phyloP scores from a whole-genome alignment of 2,329 filamentous ascomycete genomes.

The Diplocarpon mali region DNA sequence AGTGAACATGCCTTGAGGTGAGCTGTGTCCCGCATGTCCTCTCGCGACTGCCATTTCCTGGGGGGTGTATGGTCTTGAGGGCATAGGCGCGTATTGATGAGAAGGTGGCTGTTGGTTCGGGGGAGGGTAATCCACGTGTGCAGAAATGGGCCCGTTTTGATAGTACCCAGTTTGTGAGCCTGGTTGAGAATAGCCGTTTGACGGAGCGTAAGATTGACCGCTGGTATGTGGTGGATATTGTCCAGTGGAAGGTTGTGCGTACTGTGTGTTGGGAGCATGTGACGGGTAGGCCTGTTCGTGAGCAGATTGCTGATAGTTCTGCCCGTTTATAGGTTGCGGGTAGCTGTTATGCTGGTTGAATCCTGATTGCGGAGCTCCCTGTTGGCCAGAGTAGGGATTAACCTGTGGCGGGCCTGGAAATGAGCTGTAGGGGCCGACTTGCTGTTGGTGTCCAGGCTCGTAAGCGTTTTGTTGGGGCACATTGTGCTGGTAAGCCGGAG shows the following conservation, averaged over 20 bases:
- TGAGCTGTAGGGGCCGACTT: constrained; percentile 16
- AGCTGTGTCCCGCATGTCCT: constrained; percentile 22
- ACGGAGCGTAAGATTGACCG: constrained; percentile 18
- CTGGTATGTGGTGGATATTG: constrained; percentile 1
- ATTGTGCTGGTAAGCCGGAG: constrained; percentile 24
- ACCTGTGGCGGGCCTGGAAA: constrained; percentile 21
- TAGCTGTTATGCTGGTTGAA: constrained; percentile 17
- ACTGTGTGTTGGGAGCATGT: no score
- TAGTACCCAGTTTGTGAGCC: constrained; percentile 18
- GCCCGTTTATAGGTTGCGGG: constrained; percentile 1
- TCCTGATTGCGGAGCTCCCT: constrained; percentile 15
- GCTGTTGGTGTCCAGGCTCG: constrained; percentile 10
- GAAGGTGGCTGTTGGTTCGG: constrained; percentile 10
- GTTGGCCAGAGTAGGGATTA: constrained; percentile 16
- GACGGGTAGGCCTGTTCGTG: no score
- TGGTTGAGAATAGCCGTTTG: constrained; percentile 32
- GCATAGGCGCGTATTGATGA: constrained; percentile 5
- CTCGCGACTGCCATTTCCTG: constrained; percentile 15
- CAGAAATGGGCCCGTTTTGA: constrained; percentile 5
- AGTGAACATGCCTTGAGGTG: constrained; percentile 77
- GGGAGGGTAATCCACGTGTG: constrained; percentile 4
- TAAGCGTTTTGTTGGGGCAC: constrained; percentile 13
- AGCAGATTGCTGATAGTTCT: background rate
- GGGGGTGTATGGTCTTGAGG: constrained; percentile 11
- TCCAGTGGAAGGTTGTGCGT: no score